Percentiles rank a stretch among this genome's conserved stretches.
Evolutionary conservation across 2,329 filamentous ascomycete species (phyloP).

Genomic region (Cordyceps cicadae): DNA sequence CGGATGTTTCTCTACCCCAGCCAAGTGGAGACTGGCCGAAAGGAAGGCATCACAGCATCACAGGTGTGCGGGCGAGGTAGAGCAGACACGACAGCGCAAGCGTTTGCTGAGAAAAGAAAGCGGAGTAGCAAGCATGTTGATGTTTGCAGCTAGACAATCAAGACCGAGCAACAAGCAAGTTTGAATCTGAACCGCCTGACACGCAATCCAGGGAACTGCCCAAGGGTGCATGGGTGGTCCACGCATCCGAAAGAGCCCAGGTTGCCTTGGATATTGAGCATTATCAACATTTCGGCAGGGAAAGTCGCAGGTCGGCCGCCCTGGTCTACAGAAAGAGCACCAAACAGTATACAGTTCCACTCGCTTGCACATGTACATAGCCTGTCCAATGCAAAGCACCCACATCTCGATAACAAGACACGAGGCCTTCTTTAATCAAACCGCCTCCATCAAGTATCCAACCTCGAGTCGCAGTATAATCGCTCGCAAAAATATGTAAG

Average conservation of each 20-base stretch:
- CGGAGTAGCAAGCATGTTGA: background rate
- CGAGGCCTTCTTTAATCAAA: no score
- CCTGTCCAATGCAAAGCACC: background rate
- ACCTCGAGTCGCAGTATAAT: background rate
- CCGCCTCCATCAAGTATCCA: background rate
- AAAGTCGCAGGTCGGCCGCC: no score
- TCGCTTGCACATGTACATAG: background rate
- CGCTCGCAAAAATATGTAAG: constrained; percentile 1
- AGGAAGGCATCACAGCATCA: background rate
- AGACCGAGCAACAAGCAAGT: background rate
- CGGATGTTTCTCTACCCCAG: background rate
- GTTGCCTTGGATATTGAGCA: background rate
- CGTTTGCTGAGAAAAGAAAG: background rate
- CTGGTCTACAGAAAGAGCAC: background rate
- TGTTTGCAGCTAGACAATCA: background rate
- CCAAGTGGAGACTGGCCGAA: background rate
- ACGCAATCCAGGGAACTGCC: background rate
- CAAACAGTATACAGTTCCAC: background rate
- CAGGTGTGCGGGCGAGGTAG: background rate
- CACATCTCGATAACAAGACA: background rate
- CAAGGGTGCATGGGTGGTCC: background rate
- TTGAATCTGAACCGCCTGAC: background rate
- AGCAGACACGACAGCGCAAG: background rate
- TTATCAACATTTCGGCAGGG: background rate
- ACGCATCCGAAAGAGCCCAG: background rate